Percentiles rank a stretch among this genome's conserved stretches.
phyloP scores from a whole-genome alignment of 495 filamentous ascomycete genomes.

The Podospora comata region DNA sequence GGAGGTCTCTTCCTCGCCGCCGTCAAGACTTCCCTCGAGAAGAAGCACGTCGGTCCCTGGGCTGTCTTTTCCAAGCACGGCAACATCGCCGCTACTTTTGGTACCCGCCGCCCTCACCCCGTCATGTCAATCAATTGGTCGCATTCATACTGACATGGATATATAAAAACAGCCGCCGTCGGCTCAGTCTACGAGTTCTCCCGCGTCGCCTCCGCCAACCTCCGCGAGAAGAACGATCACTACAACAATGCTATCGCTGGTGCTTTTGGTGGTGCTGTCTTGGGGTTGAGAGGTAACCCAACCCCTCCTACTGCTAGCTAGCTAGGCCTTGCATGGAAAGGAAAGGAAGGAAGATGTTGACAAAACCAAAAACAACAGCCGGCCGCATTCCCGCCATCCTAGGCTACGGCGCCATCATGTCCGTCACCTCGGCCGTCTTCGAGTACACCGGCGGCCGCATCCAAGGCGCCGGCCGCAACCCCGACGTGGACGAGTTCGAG shows the following conservation, averaged over 20 bases:
- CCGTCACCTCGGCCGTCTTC: conserved; percentile 63
- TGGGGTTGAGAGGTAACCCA: conserved; percentile 37
- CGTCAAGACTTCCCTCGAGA: conserved; percentile 79
- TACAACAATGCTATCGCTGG: conserved; percentile 41
- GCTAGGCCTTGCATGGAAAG: no score
- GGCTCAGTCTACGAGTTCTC: conserved; percentile 78
- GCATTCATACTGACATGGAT: conserved; percentile 27
- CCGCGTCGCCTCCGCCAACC: conserved; percentile 41
- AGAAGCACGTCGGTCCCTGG: conserved; percentile 70
- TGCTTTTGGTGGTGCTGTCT: conserved; percentile 39
- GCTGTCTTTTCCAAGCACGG: conserved; percentile 67
- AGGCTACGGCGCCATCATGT: conserved; percentile 67
- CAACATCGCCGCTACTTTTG: conserved; percentile 37
- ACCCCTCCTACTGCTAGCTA: not conserved
- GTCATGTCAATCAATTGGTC: not conserved
- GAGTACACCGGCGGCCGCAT: conserved; percentile 74
- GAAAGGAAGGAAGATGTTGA: not conserved
- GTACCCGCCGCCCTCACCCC: not conserved
- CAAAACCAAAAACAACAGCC: conserved; percentile 35
- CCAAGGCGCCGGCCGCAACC: conserved; percentile 53
- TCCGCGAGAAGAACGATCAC: conserved; percentile 45
- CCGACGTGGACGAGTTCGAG: conserved; percentile 71
- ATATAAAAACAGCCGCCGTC: conserved; percentile 55
- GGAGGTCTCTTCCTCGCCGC: conserved; percentile 71
- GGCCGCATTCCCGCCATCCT: conserved; percentile 76